Evolutionary conservation across 129 eudicot species (phyloP), one percentile per base, ranked within the genome.

Genomic region (Arctium minus): DNA sequence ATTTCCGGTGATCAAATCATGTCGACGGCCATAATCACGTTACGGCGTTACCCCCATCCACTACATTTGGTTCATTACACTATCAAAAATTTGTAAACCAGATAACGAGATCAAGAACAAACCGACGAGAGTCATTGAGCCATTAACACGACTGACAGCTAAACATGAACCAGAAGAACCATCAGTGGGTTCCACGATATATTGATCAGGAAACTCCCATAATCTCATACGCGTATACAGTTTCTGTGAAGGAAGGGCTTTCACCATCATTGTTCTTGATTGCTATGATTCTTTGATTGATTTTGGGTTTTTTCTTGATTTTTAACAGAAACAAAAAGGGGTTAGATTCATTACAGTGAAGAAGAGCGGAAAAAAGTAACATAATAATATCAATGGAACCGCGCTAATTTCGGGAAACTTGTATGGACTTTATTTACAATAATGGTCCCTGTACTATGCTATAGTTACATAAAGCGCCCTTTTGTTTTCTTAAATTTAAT

Each of bases 121-220:
- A 93, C 92, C 92, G 1, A 84, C 80, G 7, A 85, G 84, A 72
- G 85, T 87, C 89, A 91, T 84, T 18, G 92, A 89, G 7, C 89
- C 98, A 84, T 92, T 91, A 27, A 68, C 48, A 69, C 98, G 94
- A 73, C 96, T 94, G 80, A 94, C 78, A 2, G 91, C 74, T 74
- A 94, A 87, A 87, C 89, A 88, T 31, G 96, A 88, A 73, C 92
- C 93, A 22, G 92, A 84, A 46, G 92, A 83, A 35, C 98, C 98
- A 82, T 92, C 94, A 37, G 90, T 94, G 8, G 98, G 98, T 83
- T 94, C 98, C 13, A 92, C 79, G 17, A 94, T 88, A 44, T 94
- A 94, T 65, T 91, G 88, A 76, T 89, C 93, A 1, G 94, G 92
- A 64, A 92, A 92, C 62, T 94, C 98, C 97, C 97, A 94, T 35